phyloP scores from a whole-genome alignment of 108 stramenopile species.

The Bacterosira constricta region DNA sequence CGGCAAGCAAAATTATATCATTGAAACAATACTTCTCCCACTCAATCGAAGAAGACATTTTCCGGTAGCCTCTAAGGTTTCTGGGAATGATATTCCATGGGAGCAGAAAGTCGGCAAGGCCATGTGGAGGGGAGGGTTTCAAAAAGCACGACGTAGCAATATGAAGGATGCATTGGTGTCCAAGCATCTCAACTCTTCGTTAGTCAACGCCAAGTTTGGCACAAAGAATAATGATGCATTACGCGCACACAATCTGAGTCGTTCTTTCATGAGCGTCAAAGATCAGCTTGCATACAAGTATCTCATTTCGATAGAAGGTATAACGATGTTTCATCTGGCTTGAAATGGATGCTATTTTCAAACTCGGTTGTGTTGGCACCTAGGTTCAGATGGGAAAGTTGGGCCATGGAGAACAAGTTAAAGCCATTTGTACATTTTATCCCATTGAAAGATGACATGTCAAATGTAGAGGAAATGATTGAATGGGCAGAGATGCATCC shows the following conservation, averaged over 20 bases:
- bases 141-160: slow-evolving; percentile 52
- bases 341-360: slow-evolving; percentile 59
- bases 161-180: slow-evolving; percentile 68
- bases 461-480: slow-evolving; percentile 58
- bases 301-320: slow-evolving; percentile 54
- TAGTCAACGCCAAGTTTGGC: slow-evolving; percentile 74
- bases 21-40: slow-evolving; percentile 41
- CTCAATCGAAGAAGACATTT: slow-evolving; percentile 47
- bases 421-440: slow-evolving; percentile 54
- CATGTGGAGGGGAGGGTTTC: slow-evolving; percentile 72
- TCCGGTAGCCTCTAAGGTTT: slow-evolving; percentile 39
- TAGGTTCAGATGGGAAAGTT: slow-evolving; percentile 37
- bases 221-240: slow-evolving; percentile 33
- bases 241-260: slow-evolving; percentile 19
- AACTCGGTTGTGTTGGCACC: slow-evolving; percentile 52
- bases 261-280: slow-evolving; percentile 26
- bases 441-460: slow-evolving; percentile 45
- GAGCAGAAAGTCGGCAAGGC: slow-evolving; percentile 68
- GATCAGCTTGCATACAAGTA: slow-evolving; percentile 54
- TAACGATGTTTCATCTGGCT: slow-evolving; percentile 47
- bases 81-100: slow-evolving; percentile 71
- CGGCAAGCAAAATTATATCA: slow-evolving; percentile 2
- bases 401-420: slow-evolving; percentile 53
- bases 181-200: slow-evolving; percentile 57
- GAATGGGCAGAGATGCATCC: slow-evolving; percentile 47